Evolutionary conservation across 345 rosid genomes (phyloP).

Genomic region (Ceriops tagal): DNA sequence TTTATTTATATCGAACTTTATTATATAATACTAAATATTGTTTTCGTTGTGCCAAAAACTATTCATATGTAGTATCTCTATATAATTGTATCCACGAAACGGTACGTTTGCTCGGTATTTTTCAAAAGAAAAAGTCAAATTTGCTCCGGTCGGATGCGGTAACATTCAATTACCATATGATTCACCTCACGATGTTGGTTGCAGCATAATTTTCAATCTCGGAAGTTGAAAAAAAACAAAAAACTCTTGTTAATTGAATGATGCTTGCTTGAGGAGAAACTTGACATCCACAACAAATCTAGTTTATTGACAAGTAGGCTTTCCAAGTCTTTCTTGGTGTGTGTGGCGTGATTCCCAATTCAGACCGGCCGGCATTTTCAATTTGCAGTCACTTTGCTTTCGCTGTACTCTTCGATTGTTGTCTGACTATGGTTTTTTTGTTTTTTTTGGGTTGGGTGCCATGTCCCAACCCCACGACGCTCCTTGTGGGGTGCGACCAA

Average conservation of each 20-base stretch:
- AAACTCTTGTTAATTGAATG: constrained; percentile 1
- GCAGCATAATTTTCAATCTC: neutral
- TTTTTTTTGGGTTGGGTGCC: neutral
- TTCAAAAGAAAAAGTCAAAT: neutral
- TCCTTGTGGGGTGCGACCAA: too few relatives aligned
- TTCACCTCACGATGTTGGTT: neutral
- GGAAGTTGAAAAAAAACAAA: neutral
- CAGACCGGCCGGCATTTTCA: constrained; percentile 5
- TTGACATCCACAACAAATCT: neutral
- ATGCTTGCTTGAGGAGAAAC: neutral
- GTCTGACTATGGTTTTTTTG: neutral
- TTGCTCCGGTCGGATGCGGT: neutral
- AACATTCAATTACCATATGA: constrained; percentile 9
- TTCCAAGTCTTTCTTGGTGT: constrained; percentile 14
- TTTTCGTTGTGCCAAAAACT: too few relatives aligned
- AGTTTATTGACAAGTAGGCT: constrained; percentile 17
- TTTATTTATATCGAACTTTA: too few relatives aligned
- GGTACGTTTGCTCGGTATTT: too few relatives aligned
- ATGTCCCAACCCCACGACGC: neutral
- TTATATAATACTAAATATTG: too few relatives aligned
- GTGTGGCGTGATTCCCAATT: neutral
- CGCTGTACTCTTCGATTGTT: neutral
- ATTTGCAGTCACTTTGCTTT: constrained; percentile 4
- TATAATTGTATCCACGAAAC: too few relatives aligned
- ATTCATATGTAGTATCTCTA: too few relatives aligned